Evolutionary conservation across 2,329 filamentous ascomycete species (phyloP), one percentile per base, ranked within the genome.

Genomic region (Corniculantispora saksenae): DNA sequence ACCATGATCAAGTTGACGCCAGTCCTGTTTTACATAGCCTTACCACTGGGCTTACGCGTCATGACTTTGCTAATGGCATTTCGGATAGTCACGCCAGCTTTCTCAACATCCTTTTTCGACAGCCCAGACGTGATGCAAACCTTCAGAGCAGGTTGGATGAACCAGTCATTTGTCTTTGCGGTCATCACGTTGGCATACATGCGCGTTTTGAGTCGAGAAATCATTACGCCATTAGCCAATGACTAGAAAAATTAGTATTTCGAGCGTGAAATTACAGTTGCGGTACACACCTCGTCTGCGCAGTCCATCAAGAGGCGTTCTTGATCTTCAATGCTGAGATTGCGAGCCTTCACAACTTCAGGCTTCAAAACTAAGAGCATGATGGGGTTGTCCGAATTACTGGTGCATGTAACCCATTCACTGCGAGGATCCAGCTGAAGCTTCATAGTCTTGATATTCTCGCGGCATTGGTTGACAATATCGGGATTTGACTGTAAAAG

Each of bases 11-110:
- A 27, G 7, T n/a, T 29, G 23, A 6, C 17, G 35, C 38, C 21
- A 12, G 15, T 2, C 1, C 40, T 35, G n/a, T 8, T 13, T 64
- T 43, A 64, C 9, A 58, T 47, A 25, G 71, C 64, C 69, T 78
- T 79, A 69, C 66, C 75, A 73, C 81, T 87, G 32, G 82, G 78
- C 76, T 88, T 89, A 67, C 86, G 82, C 23, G 85, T 87, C 84
- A 99, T 88, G 67, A 98, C 88, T 80, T 97, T 97, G 60, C 94
- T 97, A 70, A 98, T 92, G 17, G 95, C 94, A 79, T 97, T 94
- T 66, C 94, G 85, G 70, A 99, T 94, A 12, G 87, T 89, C 9
- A 90, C 88, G 17, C 94, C 95, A 0, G 95, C 93, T 82, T 96
- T 97, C 80, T 99, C 96, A 63, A 94, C 91, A 77, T 99, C 95